A percentile compares a stretch with the other conserved stretches of the same genome.
Evolutionary conservation across 257 asterid genomes (phyloP).

Genomic region (Nicotiana undulata): DNA sequence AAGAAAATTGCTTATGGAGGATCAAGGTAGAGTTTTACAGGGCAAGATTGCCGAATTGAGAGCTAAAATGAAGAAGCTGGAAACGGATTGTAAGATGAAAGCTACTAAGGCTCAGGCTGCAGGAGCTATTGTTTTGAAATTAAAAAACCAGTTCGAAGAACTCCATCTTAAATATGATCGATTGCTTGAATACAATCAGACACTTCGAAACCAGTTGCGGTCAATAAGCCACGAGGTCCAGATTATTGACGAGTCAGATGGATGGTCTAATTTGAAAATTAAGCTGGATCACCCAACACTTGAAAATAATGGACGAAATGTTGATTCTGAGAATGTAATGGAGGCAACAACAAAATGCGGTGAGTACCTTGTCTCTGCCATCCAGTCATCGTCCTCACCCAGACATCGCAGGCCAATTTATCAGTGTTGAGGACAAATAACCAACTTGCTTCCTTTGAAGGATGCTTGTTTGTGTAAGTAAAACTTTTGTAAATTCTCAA

Average conservation of each 20-base stretch:
- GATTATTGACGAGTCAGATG: background rate
- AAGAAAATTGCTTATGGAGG: background rate
- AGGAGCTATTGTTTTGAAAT: background rate
- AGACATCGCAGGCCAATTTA: background rate
- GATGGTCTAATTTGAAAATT: background rate
- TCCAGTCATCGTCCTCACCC: background rate
- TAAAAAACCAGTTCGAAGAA: background rate
- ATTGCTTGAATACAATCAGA: background rate
- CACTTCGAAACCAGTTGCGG: background rate
- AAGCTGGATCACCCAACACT: background rate
- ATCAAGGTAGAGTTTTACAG: background rate
- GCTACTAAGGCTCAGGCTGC: slow-evolving; percentile 1
- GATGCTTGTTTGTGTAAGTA: background rate
- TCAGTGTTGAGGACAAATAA: background rate
- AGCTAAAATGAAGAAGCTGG: background rate
- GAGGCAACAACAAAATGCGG: background rate
- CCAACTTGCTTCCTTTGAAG: background rate
- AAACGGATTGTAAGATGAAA: background rate
- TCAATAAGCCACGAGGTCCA: background rate
- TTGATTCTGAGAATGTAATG: background rate
- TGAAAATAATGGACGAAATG: background rate
- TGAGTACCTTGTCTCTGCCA: background rate
- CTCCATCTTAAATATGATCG: background rate
- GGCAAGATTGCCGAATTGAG: background rate
- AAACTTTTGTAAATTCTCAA: background rate